A percentile compares a stretch with the other conserved stretches of the same genome.
Conservation (phyloP, 371 early-diverging fungal species). For the Circinella minor region DNA sequence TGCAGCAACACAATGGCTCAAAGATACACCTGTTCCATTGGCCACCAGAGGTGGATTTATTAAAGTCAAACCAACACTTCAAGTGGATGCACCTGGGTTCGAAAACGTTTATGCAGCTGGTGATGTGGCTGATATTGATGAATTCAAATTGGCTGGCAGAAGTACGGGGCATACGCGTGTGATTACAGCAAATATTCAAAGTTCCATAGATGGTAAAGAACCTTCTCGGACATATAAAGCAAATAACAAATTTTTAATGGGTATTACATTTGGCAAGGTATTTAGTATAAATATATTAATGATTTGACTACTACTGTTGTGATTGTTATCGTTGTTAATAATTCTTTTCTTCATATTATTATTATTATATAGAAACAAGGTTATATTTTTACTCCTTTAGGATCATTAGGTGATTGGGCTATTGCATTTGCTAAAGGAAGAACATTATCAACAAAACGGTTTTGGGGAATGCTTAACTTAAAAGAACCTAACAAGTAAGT, state of each 20-base stretch:
- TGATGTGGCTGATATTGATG: slow-evolving; percentile 57
- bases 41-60: slow-evolving; percentile 24
- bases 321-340: background rate
- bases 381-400: background rate
- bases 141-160: slow-evolving; percentile 56
- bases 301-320: too few species aligned
- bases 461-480: slow-evolving; percentile 1
- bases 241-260: slow-evolving; percentile 24
- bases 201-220: slow-evolving; percentile 27
- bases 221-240: slow-evolving; percentile 29
- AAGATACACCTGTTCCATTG: slow-evolving; percentile 19
- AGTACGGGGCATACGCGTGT: slow-evolving; percentile 41
- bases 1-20: slow-evolving; percentile 32
- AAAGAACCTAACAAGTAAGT: slow-evolving; percentile 1
- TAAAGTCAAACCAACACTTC: slow-evolving; percentile 59
- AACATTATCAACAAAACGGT: background rate
- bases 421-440: background rate
- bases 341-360: background rate
- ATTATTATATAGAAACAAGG: slow-evolving; percentile 4
- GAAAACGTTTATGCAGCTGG: slow-evolving; percentile 63
- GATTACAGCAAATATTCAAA: slow-evolving; percentile 45
- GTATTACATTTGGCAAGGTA: slow-evolving; percentile 43
- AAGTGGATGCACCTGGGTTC: slow-evolving; percentile 44
- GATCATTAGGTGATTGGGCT: slow-evolving; percentile 4
- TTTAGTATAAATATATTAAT: too few species aligned